Conservation (phyloP, 1,284 basidiomycete genomes). For the Irpex sp. region DNA sequence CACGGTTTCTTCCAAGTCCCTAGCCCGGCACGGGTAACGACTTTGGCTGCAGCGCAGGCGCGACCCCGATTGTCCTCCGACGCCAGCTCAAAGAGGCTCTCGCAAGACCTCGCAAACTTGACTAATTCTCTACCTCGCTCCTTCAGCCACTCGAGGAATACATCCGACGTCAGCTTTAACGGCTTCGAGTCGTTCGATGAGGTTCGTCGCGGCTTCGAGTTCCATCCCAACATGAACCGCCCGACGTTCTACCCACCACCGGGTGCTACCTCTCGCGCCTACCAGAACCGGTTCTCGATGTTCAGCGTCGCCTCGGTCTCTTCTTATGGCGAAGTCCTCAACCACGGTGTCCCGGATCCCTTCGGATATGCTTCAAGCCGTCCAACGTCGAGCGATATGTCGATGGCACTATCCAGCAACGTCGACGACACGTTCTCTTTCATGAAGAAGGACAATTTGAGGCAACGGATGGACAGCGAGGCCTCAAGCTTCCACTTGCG, state of each 20-base stretch:
- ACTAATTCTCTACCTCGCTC: slow-evolving; percentile 14
- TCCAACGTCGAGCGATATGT: slow-evolving; percentile 48
- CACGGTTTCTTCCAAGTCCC: slow-evolving; percentile 18
- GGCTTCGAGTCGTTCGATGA: slow-evolving; percentile 74
- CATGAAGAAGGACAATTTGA: slow-evolving; percentile 39
- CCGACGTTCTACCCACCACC: slow-evolving; percentile 64
- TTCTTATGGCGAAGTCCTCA: slow-evolving; percentile 69
- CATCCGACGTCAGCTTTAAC: slow-evolving; percentile 60
- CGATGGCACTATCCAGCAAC: slow-evolving; percentile 49
- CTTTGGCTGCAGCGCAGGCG: slow-evolving; percentile 8
- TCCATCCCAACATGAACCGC: slow-evolving; percentile 49
- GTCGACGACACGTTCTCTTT: slow-evolving; percentile 76
- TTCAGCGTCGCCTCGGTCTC: slow-evolving; percentile 82
- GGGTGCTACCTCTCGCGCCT: slow-evolving; percentile 25
- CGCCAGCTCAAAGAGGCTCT: slow-evolving; percentile 34
- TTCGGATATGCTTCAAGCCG: slow-evolving; percentile 67
- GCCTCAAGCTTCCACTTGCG: slow-evolving; percentile 75
- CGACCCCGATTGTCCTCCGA: slow-evolving; percentile 42
- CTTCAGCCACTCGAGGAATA: slow-evolving; percentile 38
- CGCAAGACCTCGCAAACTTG: slow-evolving; percentile 22
- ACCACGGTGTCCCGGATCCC: slow-evolving; percentile 62
- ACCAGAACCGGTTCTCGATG: slow-evolving; percentile 51
- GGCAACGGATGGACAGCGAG: slow-evolving; percentile 67
- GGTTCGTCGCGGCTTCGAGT: slow-evolving; percentile 71
- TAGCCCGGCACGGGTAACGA: slow-evolving; percentile 5